Evolutionary conservation across 495 filamentous ascomycete species (phyloP).

Genomic region (Wilcoxina mikolae): DNA sequence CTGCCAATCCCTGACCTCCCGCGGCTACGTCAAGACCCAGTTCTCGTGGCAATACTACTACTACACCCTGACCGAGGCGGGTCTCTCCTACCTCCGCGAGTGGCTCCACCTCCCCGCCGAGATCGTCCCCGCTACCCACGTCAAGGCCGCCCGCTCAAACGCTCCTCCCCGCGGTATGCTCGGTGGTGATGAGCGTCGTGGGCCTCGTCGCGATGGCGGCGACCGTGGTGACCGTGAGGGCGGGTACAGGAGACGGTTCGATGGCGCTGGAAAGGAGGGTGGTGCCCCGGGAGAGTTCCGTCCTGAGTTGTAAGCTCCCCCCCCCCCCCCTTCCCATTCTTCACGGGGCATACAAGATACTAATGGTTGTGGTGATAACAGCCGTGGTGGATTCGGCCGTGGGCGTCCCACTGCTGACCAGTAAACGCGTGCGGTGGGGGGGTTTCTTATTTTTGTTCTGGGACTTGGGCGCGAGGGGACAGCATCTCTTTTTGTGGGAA

Average conservation of each 20-base stretch:
- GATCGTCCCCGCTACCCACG: constrained; percentile 98
- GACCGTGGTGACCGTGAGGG: constrained; percentile 75
- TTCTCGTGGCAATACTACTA: constrained; percentile 99
- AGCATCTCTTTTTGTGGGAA: background rate
- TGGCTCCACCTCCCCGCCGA: constrained; percentile 99
- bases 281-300: constrained; percentile 88
- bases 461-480: background rate
- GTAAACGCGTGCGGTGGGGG: background rate
- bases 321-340: background rate
- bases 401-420: constrained; percentile 50
- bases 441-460: background rate
- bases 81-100: constrained; percentile 99
- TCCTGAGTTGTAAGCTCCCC: constrained; percentile 61
- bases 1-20: constrained; percentile 89
- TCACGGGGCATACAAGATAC: constrained; percentile 1
- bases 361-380: constrained; percentile 31
- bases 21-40: constrained; percentile 96
- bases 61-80: constrained; percentile 98
- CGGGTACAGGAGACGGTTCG: constrained; percentile 71
- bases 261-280: constrained; percentile 57
- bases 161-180: constrained; percentile 97
- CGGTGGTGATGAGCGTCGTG: constrained; percentile 65
- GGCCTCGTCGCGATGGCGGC: constrained; percentile 49
- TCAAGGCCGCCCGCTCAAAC: constrained; percentile 99
- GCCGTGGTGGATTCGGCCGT: constrained; percentile 87